phyloP scores from a whole-genome alignment of 768 basidiomycete genomes.

The Coprinopsis sp. region DNA sequence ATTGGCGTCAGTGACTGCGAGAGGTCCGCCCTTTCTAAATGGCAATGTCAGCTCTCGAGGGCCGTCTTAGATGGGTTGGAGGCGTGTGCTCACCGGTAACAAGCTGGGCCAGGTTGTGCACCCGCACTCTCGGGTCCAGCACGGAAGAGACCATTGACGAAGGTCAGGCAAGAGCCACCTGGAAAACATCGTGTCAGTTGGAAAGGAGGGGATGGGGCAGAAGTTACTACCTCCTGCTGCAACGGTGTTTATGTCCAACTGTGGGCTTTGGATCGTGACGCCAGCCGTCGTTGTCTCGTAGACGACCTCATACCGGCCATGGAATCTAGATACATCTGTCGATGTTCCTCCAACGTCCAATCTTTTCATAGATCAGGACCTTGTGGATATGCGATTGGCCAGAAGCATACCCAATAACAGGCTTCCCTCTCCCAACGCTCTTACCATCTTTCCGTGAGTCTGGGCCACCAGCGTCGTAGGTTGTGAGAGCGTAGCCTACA shows the following conservation, averaged over 20 bases:
- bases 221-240: constrained; percentile 73
- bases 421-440: constrained; percentile 35
- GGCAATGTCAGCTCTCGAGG: background rate
- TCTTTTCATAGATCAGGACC: constrained; percentile 29
- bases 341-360: constrained; percentile 94
- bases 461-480: constrained; percentile 64
- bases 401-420: constrained; percentile 74
- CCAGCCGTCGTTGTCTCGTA: constrained; percentile 96
- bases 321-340: constrained; percentile 92
- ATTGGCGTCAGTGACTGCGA: constrained; percentile 93
- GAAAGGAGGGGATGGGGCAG: background rate
- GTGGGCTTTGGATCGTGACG: constrained; percentile 86
- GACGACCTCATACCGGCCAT: constrained; percentile 85
- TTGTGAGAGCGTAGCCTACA: constrained; percentile 90
- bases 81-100: constrained; percentile 63
- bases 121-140: constrained; percentile 93
- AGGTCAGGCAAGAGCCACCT: constrained; percentile 76
- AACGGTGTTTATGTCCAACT: constrained; percentile 93
- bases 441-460: constrained; percentile 13
- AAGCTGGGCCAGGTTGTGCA: constrained; percentile 89
- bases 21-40: constrained; percentile 78
- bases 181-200: background rate
- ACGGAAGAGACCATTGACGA: constrained; percentile 85
- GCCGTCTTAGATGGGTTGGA: background rate
- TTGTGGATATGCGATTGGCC: background rate